A percentile compares a stretch with the other conserved stretches of the same genome.
Conservation (phyloP, 2,329 filamentous ascomycete genomes). For the Aureobasidium subglaciale region DNA sequence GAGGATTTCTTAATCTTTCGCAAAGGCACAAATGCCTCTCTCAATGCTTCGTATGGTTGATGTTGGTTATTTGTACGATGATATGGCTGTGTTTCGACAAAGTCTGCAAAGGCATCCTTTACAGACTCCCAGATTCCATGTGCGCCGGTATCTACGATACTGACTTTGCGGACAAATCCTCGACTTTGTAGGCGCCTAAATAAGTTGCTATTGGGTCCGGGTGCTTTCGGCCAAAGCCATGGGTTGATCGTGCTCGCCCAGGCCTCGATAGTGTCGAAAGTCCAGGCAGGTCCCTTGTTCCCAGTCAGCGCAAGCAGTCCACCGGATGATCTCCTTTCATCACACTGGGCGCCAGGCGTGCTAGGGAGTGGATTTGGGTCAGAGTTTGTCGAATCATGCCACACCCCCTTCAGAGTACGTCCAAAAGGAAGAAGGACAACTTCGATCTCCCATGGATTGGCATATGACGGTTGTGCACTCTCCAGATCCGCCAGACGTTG, state of each 20-base stretch:
- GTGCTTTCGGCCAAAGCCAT: slow-evolving; percentile 64
- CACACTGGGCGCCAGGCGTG: slow-evolving; percentile 43
- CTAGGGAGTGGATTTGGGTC: slow-evolving; percentile 30
- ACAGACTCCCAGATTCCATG: slow-evolving; percentile 61
- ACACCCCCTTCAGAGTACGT: slow-evolving; percentile 45
- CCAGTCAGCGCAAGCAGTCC: slow-evolving; percentile 22
- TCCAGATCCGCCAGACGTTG: slow-evolving; percentile 49
- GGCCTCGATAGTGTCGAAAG: slow-evolving; percentile 40
- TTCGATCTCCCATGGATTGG: slow-evolving; percentile 65
- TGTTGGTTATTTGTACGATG: slow-evolving; percentile 21
- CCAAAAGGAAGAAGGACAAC: slow-evolving; percentile 69
- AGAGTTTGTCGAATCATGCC: slow-evolving; percentile 40
- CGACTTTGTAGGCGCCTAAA: slow-evolving; percentile 68
- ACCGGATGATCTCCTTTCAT: slow-evolving; percentile 22
- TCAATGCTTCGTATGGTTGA: slow-evolving; percentile 51
- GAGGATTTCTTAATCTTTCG: slow-evolving; percentile 70
- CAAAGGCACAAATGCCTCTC: slow-evolving; percentile 65
- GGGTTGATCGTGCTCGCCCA: slow-evolving; percentile 43
- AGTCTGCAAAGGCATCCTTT: slow-evolving; percentile 53
- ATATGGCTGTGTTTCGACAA: slow-evolving; percentile 20
- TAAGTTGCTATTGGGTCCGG: slow-evolving; percentile 53
- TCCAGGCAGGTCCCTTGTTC: slow-evolving; percentile 41
- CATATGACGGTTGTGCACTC: slow-evolving; percentile 52
- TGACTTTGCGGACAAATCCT: slow-evolving; percentile 60
- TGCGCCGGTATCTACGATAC: slow-evolving; percentile 56